Conservation (phyloP, 805 yeast genomes). For the Zygosaccharomyces siamensis region DNA sequence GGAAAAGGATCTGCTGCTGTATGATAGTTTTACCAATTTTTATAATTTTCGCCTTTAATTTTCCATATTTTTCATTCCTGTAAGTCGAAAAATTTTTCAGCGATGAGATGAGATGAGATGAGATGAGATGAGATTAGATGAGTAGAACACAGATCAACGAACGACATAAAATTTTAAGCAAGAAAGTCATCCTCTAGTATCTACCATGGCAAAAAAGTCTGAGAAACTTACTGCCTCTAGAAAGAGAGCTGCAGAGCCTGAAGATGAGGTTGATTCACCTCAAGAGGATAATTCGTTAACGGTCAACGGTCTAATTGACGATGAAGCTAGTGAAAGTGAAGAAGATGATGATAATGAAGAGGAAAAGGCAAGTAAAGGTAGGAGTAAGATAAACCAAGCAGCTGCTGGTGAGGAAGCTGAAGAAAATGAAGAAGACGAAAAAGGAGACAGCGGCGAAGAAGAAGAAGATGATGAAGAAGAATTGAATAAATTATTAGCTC, state of each 20-base stretch:
- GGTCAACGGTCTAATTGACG: conserved; percentile 25
- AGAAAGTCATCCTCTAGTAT: not conserved
- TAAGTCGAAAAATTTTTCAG: conserved; percentile 10
- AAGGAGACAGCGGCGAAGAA: conserved; percentile 12
- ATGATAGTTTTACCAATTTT: not conserved
- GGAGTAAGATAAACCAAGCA: conserved; percentile 16
- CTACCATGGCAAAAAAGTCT: conserved; percentile 8
- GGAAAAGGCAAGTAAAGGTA: conserved; percentile 20
- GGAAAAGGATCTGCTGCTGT: too few species aligned
- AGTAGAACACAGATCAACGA: not conserved
- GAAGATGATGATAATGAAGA: conserved; percentile 16
- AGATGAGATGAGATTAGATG: conserved; percentile 5
- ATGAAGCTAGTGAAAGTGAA: conserved; percentile 20
- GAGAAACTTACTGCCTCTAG: conserved; percentile 13
- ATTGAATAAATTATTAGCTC: conserved; percentile 54
- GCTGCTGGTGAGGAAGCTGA: conserved; percentile 8
- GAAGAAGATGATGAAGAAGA: conserved; percentile 53
- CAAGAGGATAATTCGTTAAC: conserved; percentile 18
- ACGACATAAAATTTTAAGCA: not conserved
- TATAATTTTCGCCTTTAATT: not conserved
- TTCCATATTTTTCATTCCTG: not conserved
- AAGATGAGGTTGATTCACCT: conserved; percentile 31
- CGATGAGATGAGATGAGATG: conserved; percentile 24
- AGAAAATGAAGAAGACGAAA: conserved; percentile 18
- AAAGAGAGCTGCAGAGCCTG: conserved; percentile 27